A percentile compares a stretch with the other conserved stretches of the same genome.
phyloP scores from a whole-genome alignment of 768 basidiomycete genomes.

The Auriscalpium orientale region DNA sequence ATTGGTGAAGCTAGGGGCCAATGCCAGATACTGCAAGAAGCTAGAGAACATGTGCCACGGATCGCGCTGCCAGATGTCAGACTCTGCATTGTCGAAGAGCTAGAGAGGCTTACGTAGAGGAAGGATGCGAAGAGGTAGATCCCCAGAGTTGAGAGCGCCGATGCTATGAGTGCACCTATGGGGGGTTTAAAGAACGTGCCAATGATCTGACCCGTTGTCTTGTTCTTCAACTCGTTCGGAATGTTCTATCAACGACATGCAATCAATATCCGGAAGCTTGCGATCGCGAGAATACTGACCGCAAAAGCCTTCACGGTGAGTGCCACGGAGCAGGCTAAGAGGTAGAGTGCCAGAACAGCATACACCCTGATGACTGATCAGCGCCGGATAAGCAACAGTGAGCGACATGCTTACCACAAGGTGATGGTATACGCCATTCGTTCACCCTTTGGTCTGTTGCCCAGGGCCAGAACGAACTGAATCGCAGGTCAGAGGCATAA shows the following conservation, averaged over 20 bases:
- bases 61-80: slow-evolving; percentile 52
- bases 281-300: slow-evolving; percentile 32
- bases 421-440: slow-evolving; percentile 61
- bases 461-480: slow-evolving; percentile 64
- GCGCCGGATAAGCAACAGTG: not conserved
- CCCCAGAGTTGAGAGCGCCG: slow-evolving; percentile 84
- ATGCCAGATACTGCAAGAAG: slow-evolving; percentile 82
- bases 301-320: slow-evolving; percentile 74
- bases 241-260: slow-evolving; percentile 37
- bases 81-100: slow-evolving; percentile 2
- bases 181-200: slow-evolving; percentile 63
- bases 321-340: slow-evolving; percentile 82
- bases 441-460: slow-evolving; percentile 88
- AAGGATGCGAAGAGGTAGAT: slow-evolving; percentile 82
- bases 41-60: slow-evolving; percentile 98
- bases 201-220: slow-evolving; percentile 44
- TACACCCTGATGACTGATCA: slow-evolving; percentile 53
- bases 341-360: slow-evolving; percentile 74
- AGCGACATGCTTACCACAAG: slow-evolving; percentile 44
- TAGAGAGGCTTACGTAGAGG: slow-evolving; percentile 58
- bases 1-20: slow-evolving; percentile 92
- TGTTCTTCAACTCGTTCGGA: slow-evolving; percentile 40
- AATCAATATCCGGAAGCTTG: not conserved
- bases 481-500: not conserved
- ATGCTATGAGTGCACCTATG: slow-evolving; percentile 76